These are phyloP conservation scores for Kandelia obovata DNA, from an alignment of 345 rosid species.

Conservation along the genomic window DNA sequence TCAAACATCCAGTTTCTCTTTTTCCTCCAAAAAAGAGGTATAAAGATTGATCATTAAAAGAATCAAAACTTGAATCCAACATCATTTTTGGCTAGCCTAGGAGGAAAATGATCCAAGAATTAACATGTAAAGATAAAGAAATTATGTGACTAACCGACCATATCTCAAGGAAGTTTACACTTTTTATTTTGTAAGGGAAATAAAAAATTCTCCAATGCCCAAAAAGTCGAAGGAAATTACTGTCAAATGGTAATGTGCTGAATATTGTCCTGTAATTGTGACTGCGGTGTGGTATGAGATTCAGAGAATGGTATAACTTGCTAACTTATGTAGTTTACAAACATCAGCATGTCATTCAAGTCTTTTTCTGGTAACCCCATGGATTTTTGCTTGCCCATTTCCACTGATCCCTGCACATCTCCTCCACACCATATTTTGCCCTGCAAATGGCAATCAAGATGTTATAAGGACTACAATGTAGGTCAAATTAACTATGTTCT, in stretches of 20 bases:
- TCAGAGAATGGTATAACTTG: neutral
- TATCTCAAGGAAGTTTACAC: neutral
- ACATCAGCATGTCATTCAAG: conserved; percentile 21
- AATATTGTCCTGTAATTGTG: neutral
- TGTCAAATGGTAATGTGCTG: neutral
- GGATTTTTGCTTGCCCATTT: conserved; percentile 86
- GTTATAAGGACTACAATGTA: neutral
- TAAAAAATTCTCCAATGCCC: neutral
- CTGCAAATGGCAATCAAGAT: conserved; percentile 32
- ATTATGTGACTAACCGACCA: too few species aligned
- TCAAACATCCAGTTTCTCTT: too few species aligned
- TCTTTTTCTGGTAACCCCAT: conserved; percentile 72
- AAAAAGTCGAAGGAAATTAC: too few species aligned
- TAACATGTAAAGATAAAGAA: too few species aligned
- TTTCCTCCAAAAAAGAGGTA: too few species aligned
- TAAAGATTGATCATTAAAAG: too few species aligned
- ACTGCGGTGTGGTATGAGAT: neutral
- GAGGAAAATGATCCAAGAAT: neutral
- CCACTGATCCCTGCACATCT: conserved; percentile 98
- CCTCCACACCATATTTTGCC: conserved; percentile 82
- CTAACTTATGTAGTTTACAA: conserved; percentile 4
- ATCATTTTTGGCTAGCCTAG: neutral
- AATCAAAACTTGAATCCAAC: too few species aligned
- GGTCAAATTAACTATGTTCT: neutral
- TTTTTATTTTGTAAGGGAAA: neutral